Conservation (phyloP, 2,329 filamentous ascomycete species). For the Stylonectria norvegica region DNA sequence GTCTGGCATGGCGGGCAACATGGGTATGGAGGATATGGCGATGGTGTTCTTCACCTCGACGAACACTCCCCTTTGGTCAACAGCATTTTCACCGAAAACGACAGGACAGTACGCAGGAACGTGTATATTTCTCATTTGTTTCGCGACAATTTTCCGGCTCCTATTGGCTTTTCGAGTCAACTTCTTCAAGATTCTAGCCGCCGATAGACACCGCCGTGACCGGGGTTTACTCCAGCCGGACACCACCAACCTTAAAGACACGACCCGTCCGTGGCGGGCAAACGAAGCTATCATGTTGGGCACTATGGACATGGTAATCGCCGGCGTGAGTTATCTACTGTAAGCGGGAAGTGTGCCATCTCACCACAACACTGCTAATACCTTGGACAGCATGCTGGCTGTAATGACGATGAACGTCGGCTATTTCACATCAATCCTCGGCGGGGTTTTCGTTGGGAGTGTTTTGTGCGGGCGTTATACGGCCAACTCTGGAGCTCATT, state of each 20-base stretch:
- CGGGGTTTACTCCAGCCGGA: too few species aligned
- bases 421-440: conserved; percentile 76
- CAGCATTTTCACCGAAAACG: neutral
- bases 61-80: neutral
- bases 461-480: conserved; percentile 43
- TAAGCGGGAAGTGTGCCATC: neutral
- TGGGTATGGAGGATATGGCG: too few species aligned
- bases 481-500: too few species aligned
- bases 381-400: conserved; percentile 71
- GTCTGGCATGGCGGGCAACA: too few species aligned
- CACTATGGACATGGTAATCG: neutral
- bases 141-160: neutral
- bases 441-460: conserved; percentile 79
- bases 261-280: neutral
- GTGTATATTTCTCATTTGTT: neutral
- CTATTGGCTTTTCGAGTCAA: neutral
- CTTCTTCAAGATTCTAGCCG: too few species aligned
- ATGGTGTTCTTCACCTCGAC: neutral
- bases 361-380: neutral
- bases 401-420: conserved; percentile 89
- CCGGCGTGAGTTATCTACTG: neutral
- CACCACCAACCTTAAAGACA: neutral
- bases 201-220: too few species aligned
- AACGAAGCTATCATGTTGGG: neutral
- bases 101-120: neutral